These are phyloP conservation scores for Ceratobasidium sp. DNA, from an alignment of 1,284 basidiomycete species.

Conservation along the genomic window DNA sequence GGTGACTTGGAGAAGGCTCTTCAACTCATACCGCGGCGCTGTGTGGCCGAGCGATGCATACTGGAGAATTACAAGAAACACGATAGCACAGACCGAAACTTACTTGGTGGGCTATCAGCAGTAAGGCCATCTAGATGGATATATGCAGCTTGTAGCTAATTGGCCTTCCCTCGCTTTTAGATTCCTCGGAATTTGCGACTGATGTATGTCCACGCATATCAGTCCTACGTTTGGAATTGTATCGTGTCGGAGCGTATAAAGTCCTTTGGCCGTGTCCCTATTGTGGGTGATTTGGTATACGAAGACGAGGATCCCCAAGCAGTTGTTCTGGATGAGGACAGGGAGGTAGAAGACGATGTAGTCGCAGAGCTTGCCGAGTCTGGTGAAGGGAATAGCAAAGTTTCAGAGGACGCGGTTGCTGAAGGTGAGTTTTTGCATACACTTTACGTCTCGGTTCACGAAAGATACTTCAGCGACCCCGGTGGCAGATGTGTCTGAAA, in stretches of 20 bases:
- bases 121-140: conserved; percentile 62
- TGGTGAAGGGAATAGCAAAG: conserved; percentile 42
- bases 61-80: conserved; percentile 90
- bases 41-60: conserved; percentile 92
- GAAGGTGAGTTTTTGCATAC: not conserved
- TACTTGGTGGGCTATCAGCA: conserved; percentile 85
- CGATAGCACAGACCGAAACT: conserved; percentile 80
- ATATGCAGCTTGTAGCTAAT: conserved; percentile 4
- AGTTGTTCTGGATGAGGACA: conserved; percentile 56
- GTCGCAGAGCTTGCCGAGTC: conserved; percentile 33
- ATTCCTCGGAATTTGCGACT: conserved; percentile 94
- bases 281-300: conserved; percentile 90
- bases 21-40: conserved; percentile 85
- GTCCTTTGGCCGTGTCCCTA: conserved; percentile 79
- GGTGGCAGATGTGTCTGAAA: conserved; percentile 23
- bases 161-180: conserved; percentile 59
- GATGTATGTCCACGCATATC: conserved; percentile 99
- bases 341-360: conserved; percentile 64
- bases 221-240: conserved; percentile 98
- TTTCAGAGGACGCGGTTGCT: conserved; percentile 11
- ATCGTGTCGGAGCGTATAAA: conserved; percentile 93
- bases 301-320: conserved; percentile 59
- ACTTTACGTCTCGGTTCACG: not conserved
- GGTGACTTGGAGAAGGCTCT: conserved; percentile 82
- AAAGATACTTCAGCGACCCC: not conserved